These are phyloP conservation scores for Eimeria acervulina DNA, from an alignment of 169 alveolate genomes.

Conservation along the genomic window DNA sequence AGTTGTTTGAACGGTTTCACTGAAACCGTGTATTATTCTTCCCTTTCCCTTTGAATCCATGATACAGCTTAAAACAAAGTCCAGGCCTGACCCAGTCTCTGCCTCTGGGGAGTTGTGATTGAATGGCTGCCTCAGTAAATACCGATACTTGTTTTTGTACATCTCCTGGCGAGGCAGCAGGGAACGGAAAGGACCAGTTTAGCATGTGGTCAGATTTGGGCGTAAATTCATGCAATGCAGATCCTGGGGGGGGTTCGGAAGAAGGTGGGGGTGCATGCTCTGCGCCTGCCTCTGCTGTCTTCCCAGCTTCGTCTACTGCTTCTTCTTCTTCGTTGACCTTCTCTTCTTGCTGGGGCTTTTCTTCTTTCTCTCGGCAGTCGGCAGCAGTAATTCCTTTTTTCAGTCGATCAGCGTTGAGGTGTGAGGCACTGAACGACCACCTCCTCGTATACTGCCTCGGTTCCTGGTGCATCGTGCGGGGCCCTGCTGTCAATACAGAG, in stretches of 20 bases:
- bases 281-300: too few species aligned
- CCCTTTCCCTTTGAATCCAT: neutral
- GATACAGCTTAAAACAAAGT: neutral
- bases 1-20: neutral
- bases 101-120: too few species aligned
- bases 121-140: too few species aligned
- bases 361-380: conserved; percentile 22
- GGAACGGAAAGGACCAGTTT: neutral
- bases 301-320: too few species aligned
- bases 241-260: neutral
- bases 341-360: conserved; percentile 31
- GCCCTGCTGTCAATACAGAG: neutral
- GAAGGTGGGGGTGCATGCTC: neutral
- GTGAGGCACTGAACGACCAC: neutral
- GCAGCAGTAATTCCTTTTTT: neutral
- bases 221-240: neutral
- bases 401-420: neutral
- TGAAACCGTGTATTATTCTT: neutral
- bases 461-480: conserved; percentile 60
- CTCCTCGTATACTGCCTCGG: conserved; percentile 20
- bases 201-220: conserved; percentile 2
- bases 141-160: neutral
- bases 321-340: neutral
- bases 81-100: neutral
- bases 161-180: neutral